These are phyloP conservation scores for Leptodontidium sp. DNA, from an alignment of 2,329 filamentous ascomycete genomes.

Conservation along the genomic window DNA sequence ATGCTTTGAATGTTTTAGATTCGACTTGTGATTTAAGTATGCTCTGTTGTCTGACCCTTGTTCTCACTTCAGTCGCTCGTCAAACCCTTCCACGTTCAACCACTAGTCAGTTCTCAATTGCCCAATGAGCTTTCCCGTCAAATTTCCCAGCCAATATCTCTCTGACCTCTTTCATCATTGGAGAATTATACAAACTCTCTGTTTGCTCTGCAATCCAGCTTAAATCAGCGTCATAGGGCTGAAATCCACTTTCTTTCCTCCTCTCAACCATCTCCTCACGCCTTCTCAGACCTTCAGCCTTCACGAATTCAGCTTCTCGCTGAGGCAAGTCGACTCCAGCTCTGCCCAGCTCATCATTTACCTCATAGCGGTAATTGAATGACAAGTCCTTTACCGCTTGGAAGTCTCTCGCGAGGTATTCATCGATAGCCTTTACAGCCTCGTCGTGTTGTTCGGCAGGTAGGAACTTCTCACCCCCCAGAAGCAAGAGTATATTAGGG, in stretches of 20 bases:
- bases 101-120: not conserved
- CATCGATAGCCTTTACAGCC: not conserved
- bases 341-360: not conserved
- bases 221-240: not conserved
- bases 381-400: not conserved
- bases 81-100: no score
- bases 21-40: no score
- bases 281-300: not conserved
- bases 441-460: not conserved
- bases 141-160: conserved; percentile 12
- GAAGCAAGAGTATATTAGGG: not conserved
- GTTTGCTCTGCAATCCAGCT: not conserved
- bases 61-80: no score
- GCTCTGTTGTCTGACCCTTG: no score
- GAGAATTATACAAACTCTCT: not conserved
- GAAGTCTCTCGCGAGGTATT: not conserved
- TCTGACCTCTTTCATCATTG: conserved; percentile 7
- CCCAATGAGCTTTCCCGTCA: not conserved
- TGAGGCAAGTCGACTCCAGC: not conserved
- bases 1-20: no score
- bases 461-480: not conserved
- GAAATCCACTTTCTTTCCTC: not conserved
- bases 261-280: not conserved
- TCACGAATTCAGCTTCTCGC: not conserved
- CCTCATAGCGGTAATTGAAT: not conserved